A percentile compares a stretch with the other conserved stretches of the same genome.
phyloP scores from a whole-genome alignment of 345 rosid genomes.

The Rubroshorea leprosula region DNA sequence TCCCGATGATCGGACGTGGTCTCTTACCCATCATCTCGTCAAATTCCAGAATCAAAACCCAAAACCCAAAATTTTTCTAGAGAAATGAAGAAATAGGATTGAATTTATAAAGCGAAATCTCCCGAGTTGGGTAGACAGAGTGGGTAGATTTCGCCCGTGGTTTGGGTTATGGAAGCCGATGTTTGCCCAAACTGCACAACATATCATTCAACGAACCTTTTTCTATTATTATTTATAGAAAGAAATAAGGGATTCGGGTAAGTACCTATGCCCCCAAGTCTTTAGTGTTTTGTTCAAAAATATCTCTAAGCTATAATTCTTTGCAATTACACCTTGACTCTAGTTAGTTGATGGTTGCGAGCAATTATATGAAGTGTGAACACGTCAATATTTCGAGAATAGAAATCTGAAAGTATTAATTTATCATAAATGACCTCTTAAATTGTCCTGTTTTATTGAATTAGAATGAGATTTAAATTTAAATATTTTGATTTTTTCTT shows the following conservation, averaged over 20 bases:
- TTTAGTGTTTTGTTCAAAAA: not conserved
- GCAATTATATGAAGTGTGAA: no score
- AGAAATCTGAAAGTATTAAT: no score
- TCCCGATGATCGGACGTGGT: constrained; percentile 69
- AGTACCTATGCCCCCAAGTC: not conserved
- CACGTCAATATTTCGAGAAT: no score
- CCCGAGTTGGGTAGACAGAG: no score
- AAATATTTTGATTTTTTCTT: no score
- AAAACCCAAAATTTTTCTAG: not conserved
- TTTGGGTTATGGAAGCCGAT: not conserved
- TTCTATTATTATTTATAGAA: not conserved
- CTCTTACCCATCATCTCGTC: constrained; percentile 52
- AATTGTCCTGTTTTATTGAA: no score
- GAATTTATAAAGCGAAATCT: not conserved
- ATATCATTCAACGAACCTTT: not conserved
- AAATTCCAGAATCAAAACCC: not conserved
- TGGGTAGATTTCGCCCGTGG: not conserved
- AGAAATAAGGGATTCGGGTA: no score
- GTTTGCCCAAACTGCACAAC: not conserved
- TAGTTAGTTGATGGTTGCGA: no score
- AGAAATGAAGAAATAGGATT: not conserved
- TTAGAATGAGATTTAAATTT: no score
- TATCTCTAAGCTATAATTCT: not conserved
- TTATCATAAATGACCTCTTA: no score
- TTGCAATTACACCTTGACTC: not conserved